Evolutionary conservation across 257 asterid species (phyloP).

Genomic region (Nicotiana attenuata): DNA sequence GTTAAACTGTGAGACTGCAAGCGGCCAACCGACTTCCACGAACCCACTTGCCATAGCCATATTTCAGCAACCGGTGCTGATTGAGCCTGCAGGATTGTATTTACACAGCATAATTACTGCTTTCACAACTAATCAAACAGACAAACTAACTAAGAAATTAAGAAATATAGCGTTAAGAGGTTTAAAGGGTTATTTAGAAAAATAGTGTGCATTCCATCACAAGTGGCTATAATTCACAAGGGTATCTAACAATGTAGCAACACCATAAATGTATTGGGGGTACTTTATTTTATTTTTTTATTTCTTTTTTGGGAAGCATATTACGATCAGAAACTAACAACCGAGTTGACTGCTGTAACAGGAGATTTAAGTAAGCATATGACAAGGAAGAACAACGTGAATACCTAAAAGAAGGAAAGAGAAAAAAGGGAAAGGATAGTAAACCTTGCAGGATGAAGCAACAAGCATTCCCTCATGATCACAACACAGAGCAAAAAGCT

Average conservation of each 20-base stretch:
- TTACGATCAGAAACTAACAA: not conserved
- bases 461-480: constrained; percentile 77
- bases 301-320: not conserved
- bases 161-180: not conserved
- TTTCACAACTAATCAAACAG: not conserved
- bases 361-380: not conserved
- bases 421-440: not conserved
- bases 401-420: not conserved
- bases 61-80: constrained; percentile 84
- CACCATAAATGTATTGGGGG: not conserved
- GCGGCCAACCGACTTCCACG: constrained; percentile 87
- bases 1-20: constrained; percentile 86
- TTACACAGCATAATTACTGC: not conserved
- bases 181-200: not conserved
- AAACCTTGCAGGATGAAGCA: constrained; percentile 97
- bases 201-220: not conserved
- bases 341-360: not conserved
- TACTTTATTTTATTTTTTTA: not conserved
- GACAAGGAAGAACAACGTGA: not conserved
- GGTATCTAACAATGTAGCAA: not conserved
- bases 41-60: constrained; percentile 94
- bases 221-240: not conserved
- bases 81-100: constrained; percentile 62
- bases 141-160: not conserved
- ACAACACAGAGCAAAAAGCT: constrained; percentile 73